A percentile compares a stretch with the other conserved stretches of the same genome.
These are phyloP conservation scores for Dittrichia graveolens DNA, from an alignment of 129 eudicot species.

Conservation along the genomic window DNA sequence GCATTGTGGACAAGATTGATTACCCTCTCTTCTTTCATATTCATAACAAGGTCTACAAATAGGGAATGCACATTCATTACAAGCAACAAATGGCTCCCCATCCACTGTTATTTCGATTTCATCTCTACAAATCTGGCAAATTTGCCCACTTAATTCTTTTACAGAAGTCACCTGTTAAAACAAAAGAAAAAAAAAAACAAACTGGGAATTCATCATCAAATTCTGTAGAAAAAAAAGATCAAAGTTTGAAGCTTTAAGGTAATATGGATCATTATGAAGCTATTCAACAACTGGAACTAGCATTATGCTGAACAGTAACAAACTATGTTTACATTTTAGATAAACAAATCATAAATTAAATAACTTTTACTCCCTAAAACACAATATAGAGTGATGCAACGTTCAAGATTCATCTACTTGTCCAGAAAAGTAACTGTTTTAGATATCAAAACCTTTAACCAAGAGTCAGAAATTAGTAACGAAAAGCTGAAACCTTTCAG, in stretches of 20 bases:
- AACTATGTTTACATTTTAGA: no score
- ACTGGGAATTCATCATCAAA: slow-evolving; percentile 6
- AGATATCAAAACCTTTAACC: slow-evolving; percentile 2
- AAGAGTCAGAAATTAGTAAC: background rate
- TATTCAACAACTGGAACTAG: background rate
- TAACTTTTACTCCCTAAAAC: no score
- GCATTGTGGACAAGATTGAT: slow-evolving; percentile 76
- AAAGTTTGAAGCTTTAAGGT: slow-evolving; percentile 19
- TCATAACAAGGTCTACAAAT: slow-evolving; percentile 73
- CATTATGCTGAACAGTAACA: background rate
- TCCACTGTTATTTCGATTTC: slow-evolving; percentile 48
- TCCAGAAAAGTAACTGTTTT: slow-evolving; percentile 2
- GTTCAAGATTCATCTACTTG: slow-evolving; percentile 12
- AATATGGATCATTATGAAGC: no score
- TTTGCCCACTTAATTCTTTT: slow-evolving; percentile 53
- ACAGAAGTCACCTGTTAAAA: slow-evolving; percentile 71
- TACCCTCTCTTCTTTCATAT: slow-evolving; percentile 74
- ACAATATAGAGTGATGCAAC: background rate
- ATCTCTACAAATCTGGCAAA: slow-evolving; percentile 77
- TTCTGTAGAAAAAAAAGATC: background rate
- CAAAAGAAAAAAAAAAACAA: slow-evolving; percentile 10
- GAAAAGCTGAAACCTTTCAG: background rate
- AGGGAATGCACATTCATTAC: slow-evolving; percentile 88
- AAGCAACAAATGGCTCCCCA: slow-evolving; percentile 73
- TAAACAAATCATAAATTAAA: background rate